phyloP scores from a whole-genome alignment of 768 basidiomycete genomes.

The Lentinula detonsa region DNA sequence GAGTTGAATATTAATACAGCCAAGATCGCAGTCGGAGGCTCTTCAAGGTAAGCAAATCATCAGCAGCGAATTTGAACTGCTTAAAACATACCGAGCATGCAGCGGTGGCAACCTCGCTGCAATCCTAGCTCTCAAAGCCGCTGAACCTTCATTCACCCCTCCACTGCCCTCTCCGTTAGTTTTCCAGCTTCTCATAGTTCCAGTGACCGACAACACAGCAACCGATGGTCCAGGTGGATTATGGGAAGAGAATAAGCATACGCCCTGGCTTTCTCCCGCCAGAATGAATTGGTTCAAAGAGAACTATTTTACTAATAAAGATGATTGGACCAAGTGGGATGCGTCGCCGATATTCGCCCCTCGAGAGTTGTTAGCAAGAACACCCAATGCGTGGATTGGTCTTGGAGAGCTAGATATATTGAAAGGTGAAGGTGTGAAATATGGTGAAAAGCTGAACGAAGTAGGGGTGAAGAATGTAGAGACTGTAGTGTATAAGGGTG shows the following conservation, averaged over 20 bases:
- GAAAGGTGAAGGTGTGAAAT: constrained; percentile 58
- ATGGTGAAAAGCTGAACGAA: constrained; percentile 48
- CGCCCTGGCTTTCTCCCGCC: constrained; percentile 52
- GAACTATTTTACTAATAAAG: constrained; percentile 60
- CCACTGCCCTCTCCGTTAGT: constrained; percentile 39
- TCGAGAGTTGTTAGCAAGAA: constrained; percentile 38
- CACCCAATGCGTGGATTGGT: constrained; percentile 56
- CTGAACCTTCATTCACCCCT: constrained; percentile 26
- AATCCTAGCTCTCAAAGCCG: constrained; percentile 58
- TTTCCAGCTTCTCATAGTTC: constrained; percentile 65
- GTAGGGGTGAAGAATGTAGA: constrained; percentile 47
- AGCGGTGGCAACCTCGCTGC: constrained; percentile 72
- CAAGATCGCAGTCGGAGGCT: constrained; percentile 67
- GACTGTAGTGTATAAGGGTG: constrained; percentile 50
- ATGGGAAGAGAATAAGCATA: constrained; percentile 53
- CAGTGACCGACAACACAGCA: constrained; percentile 69
- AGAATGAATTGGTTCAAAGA: constrained; percentile 73
- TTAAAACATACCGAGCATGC: background rate
- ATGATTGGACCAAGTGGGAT: constrained; percentile 60
- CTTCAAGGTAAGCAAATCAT: constrained; percentile 46
- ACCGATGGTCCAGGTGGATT: constrained; percentile 28
- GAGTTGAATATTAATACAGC: constrained; percentile 41
- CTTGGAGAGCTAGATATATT: constrained; percentile 65
- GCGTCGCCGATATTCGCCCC: constrained; percentile 70
- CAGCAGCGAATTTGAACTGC: background rate